Conservation (phyloP, 2,329 filamentous ascomycete genomes). For the Penicillium polonicum region DNA sequence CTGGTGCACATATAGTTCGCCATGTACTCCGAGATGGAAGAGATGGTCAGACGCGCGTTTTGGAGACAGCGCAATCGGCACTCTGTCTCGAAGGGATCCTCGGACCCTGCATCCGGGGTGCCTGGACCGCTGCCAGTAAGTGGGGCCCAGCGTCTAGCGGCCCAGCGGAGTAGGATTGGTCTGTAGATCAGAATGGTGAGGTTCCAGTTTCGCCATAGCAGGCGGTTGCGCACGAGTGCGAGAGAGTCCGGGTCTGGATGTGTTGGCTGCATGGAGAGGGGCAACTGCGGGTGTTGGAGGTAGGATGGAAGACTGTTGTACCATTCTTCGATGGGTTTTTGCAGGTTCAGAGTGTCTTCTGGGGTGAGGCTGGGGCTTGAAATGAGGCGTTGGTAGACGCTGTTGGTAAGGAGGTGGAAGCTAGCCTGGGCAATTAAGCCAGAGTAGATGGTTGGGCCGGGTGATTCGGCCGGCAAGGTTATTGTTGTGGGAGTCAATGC, state of each 20-base stretch:
- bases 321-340: slow-evolving; percentile 47
- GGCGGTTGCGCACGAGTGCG: slow-evolving; percentile 40
- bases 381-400: slow-evolving; percentile 47
- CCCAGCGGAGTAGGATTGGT: slow-evolving; percentile 45
- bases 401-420: slow-evolving; percentile 47
- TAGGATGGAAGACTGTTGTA: slow-evolving; percentile 43
- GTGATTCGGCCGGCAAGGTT: slow-evolving; percentile 37
- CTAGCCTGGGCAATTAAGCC: slow-evolving; percentile 44
- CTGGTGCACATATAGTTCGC: slow-evolving; percentile 41
- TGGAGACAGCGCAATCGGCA: slow-evolving; percentile 43
- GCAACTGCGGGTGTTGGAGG: slow-evolving; percentile 34
- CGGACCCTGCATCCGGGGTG: slow-evolving; percentile 27
- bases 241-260: slow-evolving; percentile 37
- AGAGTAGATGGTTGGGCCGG: slow-evolving; percentile 45
- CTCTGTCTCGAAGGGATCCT: slow-evolving; percentile 39
- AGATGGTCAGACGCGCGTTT: slow-evolving; percentile 43
- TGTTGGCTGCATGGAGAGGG: slow-evolving; percentile 24
- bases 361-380: slow-evolving; percentile 43
- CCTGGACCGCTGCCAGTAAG: slow-evolving; percentile 18
- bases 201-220: slow-evolving; percentile 47
- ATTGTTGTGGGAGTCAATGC: slow-evolving; percentile 37
- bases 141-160: slow-evolving; percentile 36
- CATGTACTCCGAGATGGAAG: slow-evolving; percentile 44
- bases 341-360: slow-evolving; percentile 42
- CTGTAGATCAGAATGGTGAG: slow-evolving; percentile 46